phyloP scores from a whole-genome alignment of 2,329 filamentous ascomycete species.

The Scedosporium dehoogii region DNA sequence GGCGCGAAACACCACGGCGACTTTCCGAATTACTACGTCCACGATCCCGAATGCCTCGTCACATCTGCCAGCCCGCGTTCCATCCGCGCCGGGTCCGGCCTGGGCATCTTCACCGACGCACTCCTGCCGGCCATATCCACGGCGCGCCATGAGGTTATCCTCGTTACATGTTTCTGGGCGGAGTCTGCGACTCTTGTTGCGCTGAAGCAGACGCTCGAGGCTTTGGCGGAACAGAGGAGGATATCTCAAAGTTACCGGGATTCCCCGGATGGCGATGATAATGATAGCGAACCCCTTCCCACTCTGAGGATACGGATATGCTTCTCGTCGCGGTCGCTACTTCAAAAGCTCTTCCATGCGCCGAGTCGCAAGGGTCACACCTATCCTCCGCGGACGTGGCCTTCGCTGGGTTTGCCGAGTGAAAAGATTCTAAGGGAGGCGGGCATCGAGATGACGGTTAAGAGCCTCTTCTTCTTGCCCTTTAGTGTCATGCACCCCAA shows the following conservation, averaged over 20 bases:
- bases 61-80: constrained; percentile 34
- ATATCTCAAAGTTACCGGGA: constrained; percentile 13
- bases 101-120: constrained; percentile 41
- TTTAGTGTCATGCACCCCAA: constrained; percentile 87
- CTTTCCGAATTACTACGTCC: constrained; percentile 38
- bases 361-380: constrained; percentile 49
- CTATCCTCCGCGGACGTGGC: constrained; percentile 53
- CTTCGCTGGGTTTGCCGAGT: constrained; percentile 53
- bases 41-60: constrained; percentile 34
- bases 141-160: constrained; percentile 55
- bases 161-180: constrained; percentile 80
- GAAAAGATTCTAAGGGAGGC: constrained; percentile 38
- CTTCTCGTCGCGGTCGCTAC: constrained; percentile 62
- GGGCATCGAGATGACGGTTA: constrained; percentile 59
- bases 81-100: constrained; percentile 48
- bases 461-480: constrained; percentile 69
- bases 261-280: not conserved
- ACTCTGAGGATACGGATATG: constrained; percentile 58
- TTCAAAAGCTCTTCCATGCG: constrained; percentile 68
- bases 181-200: constrained; percentile 49
- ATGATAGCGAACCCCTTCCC: not conserved
- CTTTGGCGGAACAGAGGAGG: constrained; percentile 36
- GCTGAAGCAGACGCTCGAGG: constrained; percentile 46
- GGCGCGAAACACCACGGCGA: constrained; percentile 26
- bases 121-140: constrained; percentile 52